Evolutionary conservation across 371 early-diverging fungal species (phyloP), one percentile per base, ranked within the genome.

Genomic region (Zopfochytrium polystomum): DNA sequence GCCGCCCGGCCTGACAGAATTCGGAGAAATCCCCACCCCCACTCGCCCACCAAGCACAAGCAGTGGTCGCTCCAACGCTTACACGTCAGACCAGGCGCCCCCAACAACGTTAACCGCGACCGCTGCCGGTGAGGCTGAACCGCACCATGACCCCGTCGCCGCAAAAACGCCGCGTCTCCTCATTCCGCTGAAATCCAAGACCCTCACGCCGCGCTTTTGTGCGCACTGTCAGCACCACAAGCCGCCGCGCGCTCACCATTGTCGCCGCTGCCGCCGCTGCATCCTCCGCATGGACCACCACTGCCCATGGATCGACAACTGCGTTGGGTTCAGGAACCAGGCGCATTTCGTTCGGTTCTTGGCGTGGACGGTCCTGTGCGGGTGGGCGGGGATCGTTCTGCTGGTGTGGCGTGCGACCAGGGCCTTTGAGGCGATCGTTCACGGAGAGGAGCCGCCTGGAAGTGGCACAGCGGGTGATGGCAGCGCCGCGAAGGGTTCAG

Each of bases 301-400:
- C 58, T 87, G 87, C 65, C 80, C 82, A 26, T 62, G 62, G 58
- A 45, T 59, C 23, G 90, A 90, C 72, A 92, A 89, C 68, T 95
- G 95, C 76, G 87, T 95, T 31, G 96, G 96, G 7, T 85, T 83
- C 62, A 61, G 59, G 64, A 95, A 93, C 69, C 90, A 92, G 66
- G 85, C 86, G 18, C 90, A 93, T 67, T 95, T 94, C 67, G 64
- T 90, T 38, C 86, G 92, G 4, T 89, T 94, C 60, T 63, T 94
- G 27, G 68, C 84, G 31, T 61, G 52, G 47, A 58, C 63, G 15
- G 29, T 42, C 25, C 25, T 46, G 15, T 55, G 33, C 6, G 58
- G 58, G 49, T 63, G 48, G 47, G 22, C 32, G 23, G 20, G 57
- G 11, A 23, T 60, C 2, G 25, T 52, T 23, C 51, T 66, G 20